Conservation (phyloP, 2,329 filamentous ascomycete species). For the Ramichloridium luteum region DNA sequence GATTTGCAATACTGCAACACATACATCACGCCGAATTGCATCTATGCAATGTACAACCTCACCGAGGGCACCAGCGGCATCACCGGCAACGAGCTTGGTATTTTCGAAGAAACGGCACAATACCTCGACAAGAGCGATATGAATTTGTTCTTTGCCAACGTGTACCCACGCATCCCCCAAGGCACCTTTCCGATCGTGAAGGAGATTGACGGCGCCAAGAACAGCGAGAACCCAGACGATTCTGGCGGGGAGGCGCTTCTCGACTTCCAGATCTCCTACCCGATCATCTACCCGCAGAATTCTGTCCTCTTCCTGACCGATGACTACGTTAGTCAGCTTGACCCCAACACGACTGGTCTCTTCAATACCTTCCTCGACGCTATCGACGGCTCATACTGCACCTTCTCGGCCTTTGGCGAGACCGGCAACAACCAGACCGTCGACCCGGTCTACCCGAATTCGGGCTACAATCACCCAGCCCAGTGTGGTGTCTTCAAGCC, state of each 20-base stretch:
- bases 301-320: conserved; percentile 36
- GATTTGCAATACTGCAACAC: too few relatives aligned
- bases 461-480: conserved; percentile 36
- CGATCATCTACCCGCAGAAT: conserved; percentile 38
- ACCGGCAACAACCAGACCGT: conserved; percentile 36
- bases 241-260: conserved; percentile 23
- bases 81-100: conserved; percentile 33
- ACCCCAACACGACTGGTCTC: conserved; percentile 25
- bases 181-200: conserved; percentile 30
- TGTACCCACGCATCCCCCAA: conserved; percentile 27
- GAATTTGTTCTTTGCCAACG: conserved; percentile 28
- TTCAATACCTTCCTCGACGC: conserved; percentile 37
- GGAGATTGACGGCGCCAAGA: conserved; percentile 30
- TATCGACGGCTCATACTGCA: conserved; percentile 40
- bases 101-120: conserved; percentile 32
- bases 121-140: conserved; percentile 34
- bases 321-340: conserved; percentile 25
- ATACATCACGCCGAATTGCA: conserved; percentile 33
- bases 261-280: conserved; percentile 37
- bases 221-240: conserved; percentile 24
- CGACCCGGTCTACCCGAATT: conserved; percentile 35
- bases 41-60: conserved; percentile 34
- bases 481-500: conserved; percentile 37
- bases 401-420: conserved; percentile 37
- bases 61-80: conserved; percentile 9